A percentile compares a stretch with the other conserved stretches of the same genome.
Conservation (phyloP, 768 basidiomycete genomes). For the Lepiota venenata region DNA sequence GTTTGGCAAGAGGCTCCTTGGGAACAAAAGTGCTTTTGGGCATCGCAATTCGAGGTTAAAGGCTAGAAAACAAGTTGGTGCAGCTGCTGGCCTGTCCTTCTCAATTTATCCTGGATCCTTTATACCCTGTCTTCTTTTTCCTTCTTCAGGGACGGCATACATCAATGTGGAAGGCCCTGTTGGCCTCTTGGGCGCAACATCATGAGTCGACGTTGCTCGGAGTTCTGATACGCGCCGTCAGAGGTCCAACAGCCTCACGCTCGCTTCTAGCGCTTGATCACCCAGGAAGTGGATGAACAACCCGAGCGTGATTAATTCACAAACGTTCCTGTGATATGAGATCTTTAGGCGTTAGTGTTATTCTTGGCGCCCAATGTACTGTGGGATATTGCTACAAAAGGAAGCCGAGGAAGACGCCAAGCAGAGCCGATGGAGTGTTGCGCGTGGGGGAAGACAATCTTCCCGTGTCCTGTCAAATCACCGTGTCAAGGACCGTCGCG, state of each 20-base stretch:
- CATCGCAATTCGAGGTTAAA: slow-evolving; percentile 3
- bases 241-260: neutral
- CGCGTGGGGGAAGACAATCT: too few species aligned
- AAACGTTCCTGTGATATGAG: too few species aligned
- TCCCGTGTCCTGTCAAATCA: too few species aligned
- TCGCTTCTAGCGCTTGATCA: neutral
- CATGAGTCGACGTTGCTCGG: neutral
- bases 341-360: too few species aligned
- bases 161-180: neutral
- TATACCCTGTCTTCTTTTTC: neutral
- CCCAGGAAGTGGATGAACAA: neutral
- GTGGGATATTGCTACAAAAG: too few species aligned
- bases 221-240: neutral
- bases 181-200: too few species aligned
- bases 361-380: too few species aligned
- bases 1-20: slow-evolving; percentile 31
- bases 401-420: too few species aligned
- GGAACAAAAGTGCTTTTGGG: slow-evolving; percentile 23
- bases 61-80: neutral
- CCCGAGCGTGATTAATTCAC: neutral
- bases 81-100: neutral
- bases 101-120: neutral
- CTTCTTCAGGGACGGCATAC: neutral
- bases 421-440: too few species aligned
- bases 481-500: too few species aligned